Percentiles rank a stretch among this genome's conserved stretches.
Conservation (phyloP, 176 grass and related monocot species). For the maize (Zea mays) region DNA sequence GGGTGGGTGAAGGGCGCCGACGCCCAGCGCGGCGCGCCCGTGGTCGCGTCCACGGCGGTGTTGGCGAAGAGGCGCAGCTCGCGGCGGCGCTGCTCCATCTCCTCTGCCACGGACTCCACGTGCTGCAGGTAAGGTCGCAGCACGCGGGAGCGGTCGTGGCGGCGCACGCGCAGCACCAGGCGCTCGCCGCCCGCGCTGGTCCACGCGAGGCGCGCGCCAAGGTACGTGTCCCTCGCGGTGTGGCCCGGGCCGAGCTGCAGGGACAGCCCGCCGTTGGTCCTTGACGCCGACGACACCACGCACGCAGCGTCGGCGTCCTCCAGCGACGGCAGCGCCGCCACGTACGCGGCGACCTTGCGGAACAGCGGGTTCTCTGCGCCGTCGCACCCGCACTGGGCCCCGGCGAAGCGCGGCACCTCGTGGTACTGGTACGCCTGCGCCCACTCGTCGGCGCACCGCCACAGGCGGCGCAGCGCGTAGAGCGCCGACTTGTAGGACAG, state of each 20-base stretch:
- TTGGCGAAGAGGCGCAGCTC: conserved; percentile 61
- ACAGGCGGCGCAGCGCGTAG: conserved; percentile 41
- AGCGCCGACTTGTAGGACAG: conserved; percentile 63
- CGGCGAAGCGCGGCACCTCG: conserved; percentile 52
- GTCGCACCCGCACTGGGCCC: neutral
- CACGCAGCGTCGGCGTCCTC: conserved; percentile 45
- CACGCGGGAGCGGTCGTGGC: conserved; percentile 71
- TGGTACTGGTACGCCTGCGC: conserved; percentile 77
- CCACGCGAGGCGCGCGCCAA: conserved; percentile 49
- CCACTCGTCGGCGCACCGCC: conserved; percentile 64
- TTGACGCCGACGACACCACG: conserved; percentile 37
- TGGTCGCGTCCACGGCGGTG: conserved; percentile 4
- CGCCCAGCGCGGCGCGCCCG: conserved; percentile 40
- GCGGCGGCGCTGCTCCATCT: conserved; percentile 51
- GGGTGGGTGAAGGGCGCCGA: conserved; percentile 77
- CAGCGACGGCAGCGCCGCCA: conserved; percentile 52
- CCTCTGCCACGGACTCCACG: conserved; percentile 67
- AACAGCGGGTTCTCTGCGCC: conserved; percentile 52
- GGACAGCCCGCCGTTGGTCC: conserved; percentile 40
- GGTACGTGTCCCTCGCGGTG: conserved; percentile 45
- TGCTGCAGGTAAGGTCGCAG: conserved; percentile 83
- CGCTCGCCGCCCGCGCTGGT: conserved; percentile 18
- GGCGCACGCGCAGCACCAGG: conserved; percentile 69
- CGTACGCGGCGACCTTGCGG: conserved; percentile 48
- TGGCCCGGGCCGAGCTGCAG: conserved; percentile 41